Evolutionary conservation across 1,284 basidiomycete genomes (phyloP).

Genomic region (Inonotus obliquus): DNA sequence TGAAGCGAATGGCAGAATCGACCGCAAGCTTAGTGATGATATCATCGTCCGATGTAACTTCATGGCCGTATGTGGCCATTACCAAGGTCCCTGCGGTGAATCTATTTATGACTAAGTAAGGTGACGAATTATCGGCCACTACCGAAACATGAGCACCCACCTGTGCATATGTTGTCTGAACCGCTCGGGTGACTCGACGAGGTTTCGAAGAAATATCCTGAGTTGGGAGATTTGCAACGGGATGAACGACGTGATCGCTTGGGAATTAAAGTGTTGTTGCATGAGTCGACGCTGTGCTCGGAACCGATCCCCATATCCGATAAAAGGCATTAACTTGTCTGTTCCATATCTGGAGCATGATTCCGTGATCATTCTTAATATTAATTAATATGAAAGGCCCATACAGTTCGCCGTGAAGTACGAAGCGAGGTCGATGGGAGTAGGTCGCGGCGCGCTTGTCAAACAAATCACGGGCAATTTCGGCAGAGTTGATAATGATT

Average conservation of each 20-base stretch:
- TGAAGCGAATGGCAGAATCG: not conserved
- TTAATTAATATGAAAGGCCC: not conserved
- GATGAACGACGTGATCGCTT: constrained; percentile 25
- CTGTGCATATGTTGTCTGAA: constrained; percentile 26
- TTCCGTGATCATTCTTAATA: not conserved
- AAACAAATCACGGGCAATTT: constrained; percentile 31
- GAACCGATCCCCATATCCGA: constrained; percentile 32
- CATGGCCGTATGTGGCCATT: constrained; percentile 12
- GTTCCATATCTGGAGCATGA: constrained; percentile 25
- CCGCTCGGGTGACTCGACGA: constrained; percentile 27
- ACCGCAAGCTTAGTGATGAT: constrained; percentile 25
- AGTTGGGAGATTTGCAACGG: constrained; percentile 30
- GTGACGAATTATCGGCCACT: not conserved
- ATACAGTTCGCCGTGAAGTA: constrained; percentile 30
- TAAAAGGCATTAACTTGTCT: constrained; percentile 30
- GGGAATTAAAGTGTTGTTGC: constrained; percentile 27
- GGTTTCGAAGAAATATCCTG: constrained; percentile 26
- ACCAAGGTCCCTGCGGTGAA: constrained; percentile 3
- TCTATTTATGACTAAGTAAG: not conserved
- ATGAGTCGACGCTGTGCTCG: constrained; percentile 33
- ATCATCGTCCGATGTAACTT: constrained; percentile 26
- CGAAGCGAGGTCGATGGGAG: constrained; percentile 32
- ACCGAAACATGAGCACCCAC: constrained; percentile 20
- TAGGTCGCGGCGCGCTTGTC: constrained; percentile 33
- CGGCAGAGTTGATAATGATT: constrained; percentile 30